Percentiles rank a stretch among this genome's conserved stretches.
Evolutionary conservation across 2,329 filamentous ascomycete species (phyloP).

Genomic region (Volutella citrinella): DNA sequence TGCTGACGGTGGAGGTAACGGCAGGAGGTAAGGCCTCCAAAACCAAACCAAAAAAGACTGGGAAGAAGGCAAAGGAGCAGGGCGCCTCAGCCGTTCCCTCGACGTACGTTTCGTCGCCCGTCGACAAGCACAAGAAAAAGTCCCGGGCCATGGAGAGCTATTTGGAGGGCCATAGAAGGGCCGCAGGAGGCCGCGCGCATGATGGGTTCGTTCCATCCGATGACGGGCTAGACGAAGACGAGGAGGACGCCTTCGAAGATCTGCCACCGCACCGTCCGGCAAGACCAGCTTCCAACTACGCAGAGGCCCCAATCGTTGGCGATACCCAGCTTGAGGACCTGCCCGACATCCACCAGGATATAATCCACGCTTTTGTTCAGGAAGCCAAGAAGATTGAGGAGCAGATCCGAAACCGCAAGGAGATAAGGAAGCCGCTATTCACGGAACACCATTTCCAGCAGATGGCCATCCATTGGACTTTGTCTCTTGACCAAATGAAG

Average conservation of each 20-base stretch:
- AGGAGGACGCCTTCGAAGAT: slow-evolving; percentile 46
- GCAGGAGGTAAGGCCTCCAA: slow-evolving; percentile 27
- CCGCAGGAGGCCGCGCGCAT: slow-evolving; percentile 45
- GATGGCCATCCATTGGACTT: slow-evolving; percentile 71
- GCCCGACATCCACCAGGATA: slow-evolving; percentile 56
- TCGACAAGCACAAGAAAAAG: slow-evolving; percentile 33
- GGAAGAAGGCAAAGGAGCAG: slow-evolving; percentile 34
- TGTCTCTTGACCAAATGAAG: slow-evolving; percentile 58
- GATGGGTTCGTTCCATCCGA: slow-evolving; percentile 49
- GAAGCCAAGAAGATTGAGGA: slow-evolving; percentile 61
- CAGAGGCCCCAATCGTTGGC: slow-evolving; percentile 52
- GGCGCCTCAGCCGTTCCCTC: slow-evolving; percentile 40
- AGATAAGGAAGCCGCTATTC: slow-evolving; percentile 60
- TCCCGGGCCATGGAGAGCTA: slow-evolving; percentile 25
- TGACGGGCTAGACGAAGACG: slow-evolving; percentile 27
- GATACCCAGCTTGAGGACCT: slow-evolving; percentile 54
- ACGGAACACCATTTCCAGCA: slow-evolving; percentile 66
- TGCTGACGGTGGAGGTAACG: slow-evolving; percentile 40
- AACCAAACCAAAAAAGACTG: slow-evolving; percentile 34
- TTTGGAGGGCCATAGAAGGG: slow-evolving; percentile 38
- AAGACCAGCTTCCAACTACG: slow-evolving; percentile 25
- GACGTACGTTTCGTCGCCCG: slow-evolving; percentile 52
- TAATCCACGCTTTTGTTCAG: slow-evolving; percentile 63
- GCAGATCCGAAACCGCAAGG: slow-evolving; percentile 56
- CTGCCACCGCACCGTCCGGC: slow-evolving; percentile 36